phyloP scores from a whole-genome alignment of 495 filamentous ascomycete genomes.

The Ramalina intermedia region DNA sequence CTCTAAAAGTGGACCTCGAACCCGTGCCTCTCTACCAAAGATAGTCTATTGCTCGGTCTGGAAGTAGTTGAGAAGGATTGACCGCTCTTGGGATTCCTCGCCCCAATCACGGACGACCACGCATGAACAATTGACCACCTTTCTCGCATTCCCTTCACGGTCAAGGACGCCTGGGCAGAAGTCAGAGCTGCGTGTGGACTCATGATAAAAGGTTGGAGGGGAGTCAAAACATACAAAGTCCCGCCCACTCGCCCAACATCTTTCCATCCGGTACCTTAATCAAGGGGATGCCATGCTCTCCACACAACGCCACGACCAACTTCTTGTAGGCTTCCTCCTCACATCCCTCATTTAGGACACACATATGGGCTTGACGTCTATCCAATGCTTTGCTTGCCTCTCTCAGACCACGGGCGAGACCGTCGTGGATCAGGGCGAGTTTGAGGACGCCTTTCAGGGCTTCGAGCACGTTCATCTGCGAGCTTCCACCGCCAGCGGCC shows the following conservation, averaged over 20 bases:
- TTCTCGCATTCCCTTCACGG: constrained; percentile 96
- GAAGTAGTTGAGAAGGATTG: constrained; percentile 99
- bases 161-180: constrained; percentile 69
- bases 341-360: constrained; percentile 95
- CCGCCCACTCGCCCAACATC: constrained; percentile 98
- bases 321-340: constrained; percentile 99
- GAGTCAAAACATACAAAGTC: constrained; percentile 66
- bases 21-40: no score
- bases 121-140: constrained; percentile 99
- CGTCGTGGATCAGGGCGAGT: constrained; percentile 98
- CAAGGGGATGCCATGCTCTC: constrained; percentile 96
- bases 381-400: constrained; percentile 97
- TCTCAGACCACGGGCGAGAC: constrained; percentile 92
- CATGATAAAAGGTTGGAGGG: neutral
- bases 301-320: constrained; percentile 93
- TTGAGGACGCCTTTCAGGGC: constrained; percentile 90
- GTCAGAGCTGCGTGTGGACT: neutral
- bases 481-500: constrained; percentile 61
- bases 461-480: constrained; percentile 95
- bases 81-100: constrained; percentile 96
- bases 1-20: no score
- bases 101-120: constrained; percentile 99
- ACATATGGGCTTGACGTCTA: constrained; percentile 97
- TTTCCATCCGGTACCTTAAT: constrained; percentile 99
- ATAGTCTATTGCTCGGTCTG: constrained; percentile 61